These are phyloP conservation scores for Luvunga scandens DNA, from an alignment of 345 rosid genomes.

Conservation along the genomic window DNA sequence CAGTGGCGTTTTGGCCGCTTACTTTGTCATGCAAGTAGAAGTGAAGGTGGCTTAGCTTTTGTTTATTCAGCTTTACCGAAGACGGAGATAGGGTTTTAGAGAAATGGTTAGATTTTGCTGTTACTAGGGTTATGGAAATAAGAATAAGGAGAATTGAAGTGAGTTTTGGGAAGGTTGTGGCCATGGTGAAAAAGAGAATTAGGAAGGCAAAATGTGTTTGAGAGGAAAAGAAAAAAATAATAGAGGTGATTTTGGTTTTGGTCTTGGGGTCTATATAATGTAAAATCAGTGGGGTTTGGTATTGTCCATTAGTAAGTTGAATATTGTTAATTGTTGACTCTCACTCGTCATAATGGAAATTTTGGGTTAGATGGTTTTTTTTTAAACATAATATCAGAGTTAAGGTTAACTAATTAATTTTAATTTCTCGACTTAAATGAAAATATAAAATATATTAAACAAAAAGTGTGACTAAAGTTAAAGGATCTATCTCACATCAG, in stretches of 20 bases:
- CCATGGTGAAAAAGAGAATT: background rate
- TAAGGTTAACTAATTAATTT: too few species aligned
- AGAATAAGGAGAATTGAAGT: background rate
- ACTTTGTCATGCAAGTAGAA: constrained; percentile 37
- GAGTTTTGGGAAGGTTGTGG: background rate
- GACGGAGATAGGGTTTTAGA: background rate
- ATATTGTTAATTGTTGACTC: background rate
- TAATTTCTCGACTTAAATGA: too few species aligned
- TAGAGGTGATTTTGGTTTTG: background rate
- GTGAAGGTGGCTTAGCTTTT: constrained; percentile 43
- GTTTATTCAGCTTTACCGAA: background rate
- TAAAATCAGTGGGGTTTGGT: background rate
- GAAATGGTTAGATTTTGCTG: background rate
- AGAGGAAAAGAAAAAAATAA: background rate
- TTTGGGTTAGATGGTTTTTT: too few species aligned
- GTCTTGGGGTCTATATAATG: background rate
- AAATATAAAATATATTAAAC: too few species aligned
- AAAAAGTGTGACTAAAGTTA: too few species aligned
- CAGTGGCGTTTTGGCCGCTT: constrained; percentile 22
- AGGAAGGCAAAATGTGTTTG: too few species aligned
- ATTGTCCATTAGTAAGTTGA: background rate
- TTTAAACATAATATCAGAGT: too few species aligned
- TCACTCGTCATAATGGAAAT: background rate
- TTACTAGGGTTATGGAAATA: background rate
- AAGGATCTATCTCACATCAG: too few species aligned